Evolutionary conservation across 306 rosid genomes (phyloP).

Genomic region (Cyamopsis tetragonoloba): DNA sequence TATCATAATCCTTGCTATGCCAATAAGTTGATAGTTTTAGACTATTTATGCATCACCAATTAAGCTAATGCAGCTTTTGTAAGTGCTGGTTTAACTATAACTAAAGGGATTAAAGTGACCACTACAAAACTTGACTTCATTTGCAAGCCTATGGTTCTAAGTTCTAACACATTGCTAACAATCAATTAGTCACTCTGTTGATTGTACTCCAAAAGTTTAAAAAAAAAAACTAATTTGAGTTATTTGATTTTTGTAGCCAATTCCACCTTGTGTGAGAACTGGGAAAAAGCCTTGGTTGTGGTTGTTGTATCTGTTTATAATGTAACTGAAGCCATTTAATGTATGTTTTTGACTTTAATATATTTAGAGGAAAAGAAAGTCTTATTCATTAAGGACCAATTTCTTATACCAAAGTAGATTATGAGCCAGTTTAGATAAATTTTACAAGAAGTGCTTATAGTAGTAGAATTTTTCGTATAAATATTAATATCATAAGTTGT

Average conservation of each 20-base stretch:
- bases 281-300: background rate
- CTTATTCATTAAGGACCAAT: background rate
- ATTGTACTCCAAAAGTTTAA: background rate
- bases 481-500: too few species aligned
- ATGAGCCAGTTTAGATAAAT: too few species aligned
- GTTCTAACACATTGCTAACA: background rate
- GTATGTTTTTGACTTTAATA: too few species aligned
- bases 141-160: background rate
- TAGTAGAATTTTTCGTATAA: too few species aligned
- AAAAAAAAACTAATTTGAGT: too few species aligned
- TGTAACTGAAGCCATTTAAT: background rate
- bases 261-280: background rate
- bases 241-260: background rate
- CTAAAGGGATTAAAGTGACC: background rate
- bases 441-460: too few species aligned
- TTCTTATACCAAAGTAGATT: background rate
- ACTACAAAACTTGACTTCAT: background rate
- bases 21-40: background rate
- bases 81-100: background rate
- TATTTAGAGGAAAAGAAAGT: background rate
- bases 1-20: background rate
- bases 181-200: background rate
- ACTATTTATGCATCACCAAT: background rate
- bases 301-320: background rate
- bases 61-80: background rate